Evolutionary conservation across 2,329 filamentous ascomycete species (phyloP), one percentile per base, ranked within the genome.

Genomic region (Colletotrichum musae): DNA sequence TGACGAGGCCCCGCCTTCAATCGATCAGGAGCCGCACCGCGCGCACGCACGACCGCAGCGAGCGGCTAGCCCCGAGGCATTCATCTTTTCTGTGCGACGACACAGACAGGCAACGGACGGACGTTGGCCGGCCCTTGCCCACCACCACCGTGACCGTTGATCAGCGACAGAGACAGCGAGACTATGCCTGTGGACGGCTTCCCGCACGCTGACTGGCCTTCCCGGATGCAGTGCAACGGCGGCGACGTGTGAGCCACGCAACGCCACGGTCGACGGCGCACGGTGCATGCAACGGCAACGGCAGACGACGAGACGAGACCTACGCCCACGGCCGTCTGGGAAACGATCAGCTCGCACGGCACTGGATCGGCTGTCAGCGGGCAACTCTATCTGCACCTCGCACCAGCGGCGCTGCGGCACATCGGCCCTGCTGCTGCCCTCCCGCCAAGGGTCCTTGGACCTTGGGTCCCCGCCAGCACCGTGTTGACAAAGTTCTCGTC

Each of bases 331-430:
- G 52, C 36, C 36, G 21, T 39, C 26, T 48, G 60, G 59, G 65
- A 53, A 56, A 65, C 43, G 48, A 69, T 67, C 67, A 70, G 67
- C 62, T 61, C 43, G 59, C 51, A 65, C 56, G 66, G 57, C 57
- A 58, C n/a, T 57, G 63, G 43, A 57, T 60, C 67, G 57, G 63
- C 67, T 67, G 62, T 66, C 57, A 67, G 64, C 51, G 56, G 63
- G 43, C 56, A 70, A 70, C 67, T 70, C 63, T 70, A 67, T 67
- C 67, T 70, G 62, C 67, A 70, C 67, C 63, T 70, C 63, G 57
- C 63, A 45, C 54, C 67, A 67, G 67, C 62, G 62, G 56, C 51
- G 61, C 67, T 61, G 67, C 62, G 62, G 56, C 51, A 67, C 62
- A 57, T 67, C 52, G 56, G 62, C 56, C 26, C 56, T 43, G 16